Conservation (phyloP, 306 rosid species). For the Quercus parvula region DNA sequence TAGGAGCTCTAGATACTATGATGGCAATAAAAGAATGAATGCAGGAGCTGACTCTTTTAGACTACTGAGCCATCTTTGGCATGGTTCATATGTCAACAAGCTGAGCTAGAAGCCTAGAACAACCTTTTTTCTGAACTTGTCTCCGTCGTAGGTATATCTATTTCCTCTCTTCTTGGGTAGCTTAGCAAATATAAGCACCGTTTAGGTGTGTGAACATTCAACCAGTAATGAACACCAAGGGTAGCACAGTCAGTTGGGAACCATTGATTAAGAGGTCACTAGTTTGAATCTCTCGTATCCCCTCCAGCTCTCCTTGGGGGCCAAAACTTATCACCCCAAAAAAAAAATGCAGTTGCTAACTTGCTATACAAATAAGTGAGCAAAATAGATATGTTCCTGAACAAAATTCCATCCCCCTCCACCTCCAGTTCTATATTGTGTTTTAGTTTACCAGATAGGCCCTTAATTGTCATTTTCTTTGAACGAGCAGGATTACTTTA, state of each 20-base stretch:
- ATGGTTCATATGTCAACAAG: neutral
- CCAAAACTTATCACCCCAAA: too few species aligned
- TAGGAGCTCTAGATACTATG: neutral
- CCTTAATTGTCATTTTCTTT: neutral
- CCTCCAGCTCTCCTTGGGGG: too few species aligned
- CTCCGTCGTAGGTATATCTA: neutral
- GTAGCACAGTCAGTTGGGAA: too few species aligned
- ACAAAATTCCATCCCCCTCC: neutral
- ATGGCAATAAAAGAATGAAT: neutral
- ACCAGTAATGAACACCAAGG: neutral
- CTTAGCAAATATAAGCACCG: neutral
- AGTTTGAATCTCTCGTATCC: too few species aligned
- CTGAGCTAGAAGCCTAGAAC: neutral
- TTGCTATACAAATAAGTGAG: slow-evolving; percentile 1
- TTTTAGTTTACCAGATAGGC: neutral
- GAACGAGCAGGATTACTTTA: neutral
- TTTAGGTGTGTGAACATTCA: neutral
- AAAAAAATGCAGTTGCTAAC: neutral
- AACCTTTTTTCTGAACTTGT: neutral
- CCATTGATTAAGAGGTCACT: too few species aligned
- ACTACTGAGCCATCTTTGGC: neutral
- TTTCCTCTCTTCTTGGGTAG: neutral
- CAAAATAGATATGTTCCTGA: neutral
- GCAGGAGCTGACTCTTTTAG: neutral
- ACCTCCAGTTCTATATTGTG: neutral